Conservation (phyloP, 2,329 filamentous ascomycete genomes). For the Venturia nashicola region DNA sequence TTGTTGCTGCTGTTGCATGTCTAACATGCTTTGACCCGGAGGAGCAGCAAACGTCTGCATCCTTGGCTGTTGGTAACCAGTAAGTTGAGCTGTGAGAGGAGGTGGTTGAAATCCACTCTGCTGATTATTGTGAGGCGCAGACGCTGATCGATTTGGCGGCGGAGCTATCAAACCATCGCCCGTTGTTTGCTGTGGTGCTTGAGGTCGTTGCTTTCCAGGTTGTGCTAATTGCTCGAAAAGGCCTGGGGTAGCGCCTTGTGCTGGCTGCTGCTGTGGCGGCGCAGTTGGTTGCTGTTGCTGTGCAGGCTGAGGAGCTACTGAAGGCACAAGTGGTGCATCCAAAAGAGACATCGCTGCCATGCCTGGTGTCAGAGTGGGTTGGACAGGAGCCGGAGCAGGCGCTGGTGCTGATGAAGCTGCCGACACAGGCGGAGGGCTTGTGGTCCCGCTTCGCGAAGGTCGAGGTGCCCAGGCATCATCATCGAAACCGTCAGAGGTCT, state of each 20-base stretch:
- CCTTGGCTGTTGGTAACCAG: slow-evolving; percentile 45
- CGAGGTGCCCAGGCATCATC: slow-evolving; percentile 98
- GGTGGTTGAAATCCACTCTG: slow-evolving; percentile 56
- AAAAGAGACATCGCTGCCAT: slow-evolving; percentile 58
- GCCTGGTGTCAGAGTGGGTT: slow-evolving; percentile 52
- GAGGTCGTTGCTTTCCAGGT: slow-evolving; percentile 52
- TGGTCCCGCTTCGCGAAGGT: slow-evolving; percentile 20
- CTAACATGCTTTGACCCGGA: slow-evolving; percentile 64
- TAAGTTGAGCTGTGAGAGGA: slow-evolving; percentile 73
- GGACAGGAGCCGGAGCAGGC: slow-evolving; percentile 25
- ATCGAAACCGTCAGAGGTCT: slow-evolving; percentile 59
- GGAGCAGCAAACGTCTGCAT: slow-evolving; percentile 54
- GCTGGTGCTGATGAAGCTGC: slow-evolving; percentile 25
- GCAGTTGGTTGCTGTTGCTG: slow-evolving; percentile 34
- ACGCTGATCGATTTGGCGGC: slow-evolving; percentile 69
- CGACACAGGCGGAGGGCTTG: slow-evolving; percentile 27
- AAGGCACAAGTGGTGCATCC: slow-evolving; percentile 45
- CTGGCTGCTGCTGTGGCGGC: slow-evolving; percentile 22
- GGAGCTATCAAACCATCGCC: slow-evolving; percentile 58
- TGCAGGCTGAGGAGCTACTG: slow-evolving; percentile 31
- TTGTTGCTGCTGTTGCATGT: slow-evolving; percentile 42
- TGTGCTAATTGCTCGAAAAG: slow-evolving; percentile 18
- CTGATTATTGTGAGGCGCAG: slow-evolving; percentile 70
- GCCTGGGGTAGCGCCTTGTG: slow-evolving; percentile 14
- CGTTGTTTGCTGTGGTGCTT: slow-evolving; percentile 46